Evolutionary conservation across 192 early-diverging fungal species (phyloP).

Genomic region (Backusella tarrabulga): DNA sequence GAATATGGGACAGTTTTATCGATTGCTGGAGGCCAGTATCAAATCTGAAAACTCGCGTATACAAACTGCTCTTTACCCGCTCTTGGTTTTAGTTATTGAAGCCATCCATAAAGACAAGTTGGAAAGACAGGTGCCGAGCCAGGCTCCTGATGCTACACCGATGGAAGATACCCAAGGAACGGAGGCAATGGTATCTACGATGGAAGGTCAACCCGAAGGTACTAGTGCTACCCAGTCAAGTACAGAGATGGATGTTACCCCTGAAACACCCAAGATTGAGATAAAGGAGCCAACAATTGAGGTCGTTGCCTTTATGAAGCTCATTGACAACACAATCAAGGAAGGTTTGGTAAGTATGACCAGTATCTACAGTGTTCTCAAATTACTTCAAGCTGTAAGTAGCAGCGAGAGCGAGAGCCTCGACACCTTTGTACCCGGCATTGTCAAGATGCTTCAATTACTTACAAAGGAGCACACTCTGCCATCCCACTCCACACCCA

Average conservation of each 20-base stretch:
- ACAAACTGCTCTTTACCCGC: conserved; percentile 64
- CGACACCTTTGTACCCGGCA: conserved; percentile 65
- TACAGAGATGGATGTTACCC: not conserved
- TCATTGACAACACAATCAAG: conserved; percentile 62
- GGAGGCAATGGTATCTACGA: not conserved
- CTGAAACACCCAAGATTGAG: not conserved
- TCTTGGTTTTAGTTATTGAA: conserved; percentile 76
- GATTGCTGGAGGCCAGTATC: conserved; percentile 66
- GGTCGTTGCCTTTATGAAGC: conserved; percentile 50
- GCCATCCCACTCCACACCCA: conserved; percentile 33
- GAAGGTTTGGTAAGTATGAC: conserved; percentile 64
- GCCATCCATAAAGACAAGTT: conserved; percentile 40
- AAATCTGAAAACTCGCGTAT: conserved; percentile 73
- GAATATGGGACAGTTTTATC: conserved; percentile 62
- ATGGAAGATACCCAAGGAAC: not conserved
- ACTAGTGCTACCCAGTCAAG: not conserved
- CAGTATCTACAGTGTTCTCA: conserved; percentile 65
- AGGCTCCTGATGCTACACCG: no score
- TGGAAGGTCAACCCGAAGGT: not conserved
- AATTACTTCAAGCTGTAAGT: conserved; percentile 63
- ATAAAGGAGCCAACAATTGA: conserved; percentile 27
- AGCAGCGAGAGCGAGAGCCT: conserved; percentile 61
- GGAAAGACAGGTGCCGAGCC: not conserved
- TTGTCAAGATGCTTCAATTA: conserved; percentile 83
- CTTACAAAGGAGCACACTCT: conserved; percentile 82